Percentiles rank a stretch among this genome's conserved stretches.
Evolutionary conservation across 306 rosid species (phyloP).

Genomic region (Canavalia ensiformis): DNA sequence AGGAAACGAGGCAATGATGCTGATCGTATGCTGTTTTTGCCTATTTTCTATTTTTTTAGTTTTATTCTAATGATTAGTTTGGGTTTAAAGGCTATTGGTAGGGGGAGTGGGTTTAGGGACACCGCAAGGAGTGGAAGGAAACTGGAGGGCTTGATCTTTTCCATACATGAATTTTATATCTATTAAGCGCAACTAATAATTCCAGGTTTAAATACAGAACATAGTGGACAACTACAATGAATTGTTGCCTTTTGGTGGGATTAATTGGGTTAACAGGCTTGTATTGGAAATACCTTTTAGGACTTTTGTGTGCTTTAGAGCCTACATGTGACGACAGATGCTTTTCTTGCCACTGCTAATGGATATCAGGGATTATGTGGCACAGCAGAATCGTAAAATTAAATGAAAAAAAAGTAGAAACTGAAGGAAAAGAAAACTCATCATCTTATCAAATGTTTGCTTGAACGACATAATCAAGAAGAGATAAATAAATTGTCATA

Average conservation of each 20-base stretch:
- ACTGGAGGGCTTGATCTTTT: neutral
- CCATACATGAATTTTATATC: neutral
- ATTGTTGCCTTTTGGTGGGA: constrained; percentile 8
- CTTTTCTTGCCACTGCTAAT: neutral
- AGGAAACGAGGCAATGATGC: neutral
- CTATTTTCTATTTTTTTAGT: neutral
- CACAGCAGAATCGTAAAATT: neutral
- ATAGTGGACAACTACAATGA: neutral
- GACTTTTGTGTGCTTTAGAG: neutral
- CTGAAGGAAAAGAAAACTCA: too few relatives aligned
- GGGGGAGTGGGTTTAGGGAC: too few relatives aligned
- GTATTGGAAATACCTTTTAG: neutral
- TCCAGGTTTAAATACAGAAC: neutral
- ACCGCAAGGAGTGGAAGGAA: neutral
- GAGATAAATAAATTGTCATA: too few relatives aligned
- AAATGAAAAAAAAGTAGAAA: too few relatives aligned
- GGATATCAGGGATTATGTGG: neutral
- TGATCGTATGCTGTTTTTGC: neutral
- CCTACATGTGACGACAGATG: neutral
- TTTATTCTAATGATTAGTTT: too few relatives aligned
- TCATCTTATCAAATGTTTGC: too few relatives aligned
- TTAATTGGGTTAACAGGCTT: constrained; percentile 6
- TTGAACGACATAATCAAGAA: too few relatives aligned
- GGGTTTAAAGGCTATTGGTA: neutral
- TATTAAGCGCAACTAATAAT: neutral